Evolutionary conservation across 1,284 basidiomycete genomes (phyloP).

Genomic region (Dichomitus squalens): DNA sequence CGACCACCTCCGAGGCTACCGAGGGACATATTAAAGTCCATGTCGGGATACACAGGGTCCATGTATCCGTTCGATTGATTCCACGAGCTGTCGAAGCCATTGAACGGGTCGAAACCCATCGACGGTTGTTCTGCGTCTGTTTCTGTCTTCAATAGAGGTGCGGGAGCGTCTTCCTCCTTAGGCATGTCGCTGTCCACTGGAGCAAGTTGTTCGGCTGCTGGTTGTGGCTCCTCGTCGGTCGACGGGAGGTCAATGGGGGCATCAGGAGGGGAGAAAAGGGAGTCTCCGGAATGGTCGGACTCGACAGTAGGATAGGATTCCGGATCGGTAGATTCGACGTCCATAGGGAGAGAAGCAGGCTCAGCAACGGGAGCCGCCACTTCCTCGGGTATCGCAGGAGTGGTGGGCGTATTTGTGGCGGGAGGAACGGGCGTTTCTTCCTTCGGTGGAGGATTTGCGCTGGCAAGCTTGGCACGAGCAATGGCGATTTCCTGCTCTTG

Average conservation of each 20-base stretch:
- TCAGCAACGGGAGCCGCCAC: not conserved
- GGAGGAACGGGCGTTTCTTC: not conserved
- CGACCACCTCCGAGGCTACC: slow-evolving; percentile 35
- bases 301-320: slow-evolving; percentile 12
- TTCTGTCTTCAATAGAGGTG: not conserved
- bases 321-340: slow-evolving; percentile 7
- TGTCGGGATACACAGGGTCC: slow-evolving; percentile 35
- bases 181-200: not conserved
- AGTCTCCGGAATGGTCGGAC: slow-evolving; percentile 26
- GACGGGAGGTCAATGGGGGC: slow-evolving; percentile 17
- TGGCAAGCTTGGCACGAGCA: slow-evolving; percentile 14
- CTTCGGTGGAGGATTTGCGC: not conserved
- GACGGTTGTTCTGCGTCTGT: not conserved
- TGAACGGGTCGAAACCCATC: slow-evolving; percentile 26
- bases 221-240: slow-evolving; percentile 14
- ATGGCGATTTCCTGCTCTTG: slow-evolving; percentile 25
- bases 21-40: slow-evolving; percentile 51
- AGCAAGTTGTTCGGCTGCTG: not conserved
- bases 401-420: not conserved
- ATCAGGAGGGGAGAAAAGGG: slow-evolving; percentile 28
- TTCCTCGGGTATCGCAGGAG: not conserved
- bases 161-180: not conserved
- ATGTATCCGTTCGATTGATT: slow-evolving; percentile 46
- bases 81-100: slow-evolving; percentile 41
- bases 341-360: not conserved